A percentile compares a stretch with the other conserved stretches of the same genome.
These are phyloP conservation scores for Neopestalotiopsis clavispora DNA, from an alignment of 2,329 filamentous ascomycete genomes.

Conservation along the genomic window DNA sequence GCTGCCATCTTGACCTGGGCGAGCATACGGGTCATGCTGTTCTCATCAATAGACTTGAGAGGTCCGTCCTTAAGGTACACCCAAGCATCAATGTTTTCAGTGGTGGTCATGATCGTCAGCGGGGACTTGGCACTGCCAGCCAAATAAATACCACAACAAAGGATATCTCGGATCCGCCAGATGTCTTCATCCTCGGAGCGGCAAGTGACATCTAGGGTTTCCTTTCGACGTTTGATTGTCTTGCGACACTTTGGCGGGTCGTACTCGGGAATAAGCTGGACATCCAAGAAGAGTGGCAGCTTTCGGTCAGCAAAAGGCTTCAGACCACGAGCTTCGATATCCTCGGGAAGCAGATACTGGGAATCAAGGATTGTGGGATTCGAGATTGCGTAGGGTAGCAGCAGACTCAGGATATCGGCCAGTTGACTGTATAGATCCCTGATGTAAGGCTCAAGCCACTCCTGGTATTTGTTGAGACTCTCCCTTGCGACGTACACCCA, in stretches of 20 bases:
- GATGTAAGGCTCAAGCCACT: conserved; percentile 49
- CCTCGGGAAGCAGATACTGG: conserved; percentile 57
- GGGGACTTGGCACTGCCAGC: conserved; percentile 47
- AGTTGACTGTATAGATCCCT: conserved; percentile 52
- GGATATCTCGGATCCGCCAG: conserved; percentile 53
- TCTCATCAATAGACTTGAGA: conserved; percentile 12
- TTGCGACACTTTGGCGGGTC: conserved; percentile 40
- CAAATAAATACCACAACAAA: conserved; percentile 54
- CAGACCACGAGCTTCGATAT: conserved; percentile 40
- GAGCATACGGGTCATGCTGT: conserved; percentile 3
- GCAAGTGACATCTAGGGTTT: conserved; percentile 37
- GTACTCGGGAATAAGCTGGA: conserved; percentile 24
- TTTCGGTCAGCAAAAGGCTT: conserved; percentile 30
- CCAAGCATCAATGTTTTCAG: conserved; percentile 29
- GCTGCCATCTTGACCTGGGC: conserved; percentile 14
- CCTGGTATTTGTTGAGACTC: conserved; percentile 51
- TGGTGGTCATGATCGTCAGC: conserved; percentile 31
- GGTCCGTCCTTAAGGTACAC: conserved; percentile 27
- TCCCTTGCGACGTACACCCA: conserved; percentile 55
- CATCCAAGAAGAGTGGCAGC: conserved; percentile 33
- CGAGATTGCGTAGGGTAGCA: conserved; percentile 49
- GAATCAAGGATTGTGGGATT: conserved; percentile 41
- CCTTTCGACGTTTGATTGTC: conserved; percentile 44
- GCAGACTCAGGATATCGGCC: conserved; percentile 50
- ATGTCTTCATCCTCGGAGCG: conserved; percentile 42